Evolutionary conservation across 2,329 filamentous ascomycete genomes (phyloP).

Genomic region (Epichloe elymi): DNA sequence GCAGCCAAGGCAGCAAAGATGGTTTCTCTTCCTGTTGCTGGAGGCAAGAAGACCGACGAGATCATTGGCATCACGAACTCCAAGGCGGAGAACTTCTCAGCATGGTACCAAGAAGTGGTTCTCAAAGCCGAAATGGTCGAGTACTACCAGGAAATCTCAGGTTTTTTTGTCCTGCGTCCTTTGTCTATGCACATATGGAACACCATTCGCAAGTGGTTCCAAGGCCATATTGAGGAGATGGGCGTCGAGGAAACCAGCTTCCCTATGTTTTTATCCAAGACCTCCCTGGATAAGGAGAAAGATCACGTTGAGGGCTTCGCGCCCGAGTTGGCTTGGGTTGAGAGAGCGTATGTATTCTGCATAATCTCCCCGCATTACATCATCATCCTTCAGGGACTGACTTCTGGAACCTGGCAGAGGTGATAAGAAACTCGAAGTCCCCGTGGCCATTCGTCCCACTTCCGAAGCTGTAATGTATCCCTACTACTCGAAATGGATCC

Average conservation of each 20-base stretch:
- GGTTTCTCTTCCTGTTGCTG: conserved; percentile 34
- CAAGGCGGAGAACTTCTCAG: conserved; percentile 77
- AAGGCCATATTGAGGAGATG: conserved; percentile 69
- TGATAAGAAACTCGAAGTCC: conserved; percentile 80
- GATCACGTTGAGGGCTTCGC: conserved; percentile 98
- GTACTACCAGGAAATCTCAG: conserved; percentile 89
- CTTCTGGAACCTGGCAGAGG: conserved; percentile 40
- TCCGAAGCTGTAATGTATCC: conserved; percentile 83
- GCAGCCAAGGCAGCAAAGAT: conserved; percentile 49
- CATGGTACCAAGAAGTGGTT: conserved; percentile 97
- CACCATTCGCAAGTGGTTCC: conserved; percentile 53
- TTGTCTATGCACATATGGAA: conserved; percentile 55
- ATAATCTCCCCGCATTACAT: not conserved
- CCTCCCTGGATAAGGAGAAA: conserved; percentile 80
- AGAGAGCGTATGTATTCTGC: conserved; percentile 49
- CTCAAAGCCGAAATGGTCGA: conserved; percentile 96
- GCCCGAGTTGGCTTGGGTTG: conserved; percentile 81
- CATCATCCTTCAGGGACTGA: not conserved
- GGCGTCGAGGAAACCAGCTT: conserved; percentile 95
- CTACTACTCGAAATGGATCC: conserved; percentile 94
- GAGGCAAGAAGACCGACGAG: conserved; percentile 48
- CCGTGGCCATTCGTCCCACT: conserved; percentile 54
- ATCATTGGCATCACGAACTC: conserved; percentile 80
- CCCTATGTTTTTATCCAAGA: conserved; percentile 86
- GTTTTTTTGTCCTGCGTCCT: conserved; percentile 85